phyloP scores from a whole-genome alignment of 495 filamentous ascomycete genomes.

The Xylaria flabelliformis region DNA sequence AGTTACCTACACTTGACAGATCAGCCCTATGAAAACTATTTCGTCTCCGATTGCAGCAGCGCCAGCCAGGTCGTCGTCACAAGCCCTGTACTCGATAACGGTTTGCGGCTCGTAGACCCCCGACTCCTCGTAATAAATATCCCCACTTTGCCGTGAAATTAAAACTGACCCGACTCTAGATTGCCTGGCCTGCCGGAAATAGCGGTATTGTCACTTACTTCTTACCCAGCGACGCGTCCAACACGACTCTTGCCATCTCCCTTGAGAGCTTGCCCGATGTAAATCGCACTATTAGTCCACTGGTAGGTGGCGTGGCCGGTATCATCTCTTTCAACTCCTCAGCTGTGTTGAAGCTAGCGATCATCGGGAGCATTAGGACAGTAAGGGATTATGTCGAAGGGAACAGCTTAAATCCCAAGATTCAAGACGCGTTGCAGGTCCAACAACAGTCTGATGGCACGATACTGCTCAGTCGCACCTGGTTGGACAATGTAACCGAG shows the following conservation, averaged over 20 bases:
- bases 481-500: constrained; percentile 68
- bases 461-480: constrained; percentile 56
- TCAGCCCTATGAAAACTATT: constrained; percentile 68
- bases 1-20: constrained; percentile 39
- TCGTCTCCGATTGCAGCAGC: constrained; percentile 66
- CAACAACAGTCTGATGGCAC: constrained; percentile 46
- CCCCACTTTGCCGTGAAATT: constrained; percentile 1
- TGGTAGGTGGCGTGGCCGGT: constrained; percentile 58
- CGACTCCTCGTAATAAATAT: constrained; percentile 51
- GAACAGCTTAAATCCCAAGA: constrained; percentile 17
- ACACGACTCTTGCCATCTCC: constrained; percentile 60
- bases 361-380: constrained; percentile 65
- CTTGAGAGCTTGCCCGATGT: constrained; percentile 53
- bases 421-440: constrained; percentile 31
- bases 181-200: constrained; percentile 72
- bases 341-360: constrained; percentile 57
- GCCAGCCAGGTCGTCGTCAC: constrained; percentile 65
- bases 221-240: constrained; percentile 56
- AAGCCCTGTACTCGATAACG: constrained; percentile 57
- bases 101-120: constrained; percentile 60
- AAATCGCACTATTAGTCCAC: constrained; percentile 42
- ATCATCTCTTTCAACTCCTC: constrained; percentile 62
- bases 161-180: constrained; percentile 33
- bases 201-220: constrained; percentile 65
- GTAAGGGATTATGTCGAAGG: constrained; percentile 66